Conservation (phyloP, 1,139 yeast genomes). For the Taphrina pruni region DNA sequence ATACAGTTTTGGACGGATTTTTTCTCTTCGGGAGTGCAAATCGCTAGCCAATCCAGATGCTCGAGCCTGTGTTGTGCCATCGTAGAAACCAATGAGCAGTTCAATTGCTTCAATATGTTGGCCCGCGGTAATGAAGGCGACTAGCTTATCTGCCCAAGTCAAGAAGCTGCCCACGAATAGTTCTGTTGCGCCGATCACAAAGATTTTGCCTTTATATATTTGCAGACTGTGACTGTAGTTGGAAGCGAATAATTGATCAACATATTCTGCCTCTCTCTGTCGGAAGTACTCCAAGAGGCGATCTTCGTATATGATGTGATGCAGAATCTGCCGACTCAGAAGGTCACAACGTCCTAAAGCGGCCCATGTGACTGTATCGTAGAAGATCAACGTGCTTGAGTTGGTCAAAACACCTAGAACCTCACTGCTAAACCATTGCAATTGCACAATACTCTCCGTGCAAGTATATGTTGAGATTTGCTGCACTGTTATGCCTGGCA, state of each 20-base stretch:
- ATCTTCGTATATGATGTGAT: constrained; percentile 53
- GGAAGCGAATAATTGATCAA: constrained; percentile 49
- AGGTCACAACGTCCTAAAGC: constrained; percentile 56
- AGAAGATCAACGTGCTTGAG: constrained; percentile 58
- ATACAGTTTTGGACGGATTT: constrained; percentile 63
- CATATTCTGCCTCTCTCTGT: constrained; percentile 44
- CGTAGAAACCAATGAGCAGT: constrained; percentile 62
- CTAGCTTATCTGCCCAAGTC: constrained; percentile 75
- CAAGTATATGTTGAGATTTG: constrained; percentile 13
- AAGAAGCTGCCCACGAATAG: constrained; percentile 64
- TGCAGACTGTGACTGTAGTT: constrained; percentile 54
- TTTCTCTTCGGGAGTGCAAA: constrained; percentile 55
- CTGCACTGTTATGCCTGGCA: constrained; percentile 47
- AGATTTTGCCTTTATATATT: constrained; percentile 57
- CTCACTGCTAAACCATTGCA: constrained; percentile 66
- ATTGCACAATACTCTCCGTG: constrained; percentile 58
- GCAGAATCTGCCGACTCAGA: constrained; percentile 57
- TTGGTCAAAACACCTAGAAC: constrained; percentile 60
- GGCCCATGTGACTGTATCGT: constrained; percentile 55
- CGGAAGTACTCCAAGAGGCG: constrained; percentile 48
- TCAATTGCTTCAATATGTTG: constrained; percentile 63
- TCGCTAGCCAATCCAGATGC: constrained; percentile 63
- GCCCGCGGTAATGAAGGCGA: constrained; percentile 58
- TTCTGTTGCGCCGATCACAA: constrained; percentile 60
- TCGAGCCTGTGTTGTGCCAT: constrained; percentile 58